Evolutionary conservation across 1,139 yeast genomes (phyloP).

Genomic region (Zhuliangozyma parablackwelliae): DNA sequence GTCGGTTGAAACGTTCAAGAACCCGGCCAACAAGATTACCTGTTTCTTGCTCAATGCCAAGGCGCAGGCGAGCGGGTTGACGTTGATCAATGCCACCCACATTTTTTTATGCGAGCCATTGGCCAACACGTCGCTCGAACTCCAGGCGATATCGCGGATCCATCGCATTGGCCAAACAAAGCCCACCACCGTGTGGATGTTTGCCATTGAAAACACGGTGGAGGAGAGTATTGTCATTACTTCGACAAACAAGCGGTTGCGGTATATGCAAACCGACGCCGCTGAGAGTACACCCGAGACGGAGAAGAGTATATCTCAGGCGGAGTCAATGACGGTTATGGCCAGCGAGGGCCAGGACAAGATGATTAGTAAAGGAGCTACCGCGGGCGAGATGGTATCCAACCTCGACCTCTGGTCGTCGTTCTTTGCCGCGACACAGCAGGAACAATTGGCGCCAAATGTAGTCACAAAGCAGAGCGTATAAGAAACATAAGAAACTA

Average conservation of each 20-base stretch:
- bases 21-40: slow-evolving; percentile 54
- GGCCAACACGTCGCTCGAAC: slow-evolving; percentile 79
- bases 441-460: too few species aligned
- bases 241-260: slow-evolving; percentile 48
- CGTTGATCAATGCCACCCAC: slow-evolving; percentile 86
- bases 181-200: slow-evolving; percentile 87
- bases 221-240: slow-evolving; percentile 78
- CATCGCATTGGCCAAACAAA: slow-evolving; percentile 86
- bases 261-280: slow-evolving; percentile 19
- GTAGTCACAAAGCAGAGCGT: too few species aligned
- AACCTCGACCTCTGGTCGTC: slow-evolving; percentile 59
- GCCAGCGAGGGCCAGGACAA: slow-evolving; percentile 37
- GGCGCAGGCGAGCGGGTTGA: slow-evolving; percentile 86
- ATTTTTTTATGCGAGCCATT: slow-evolving; percentile 88
- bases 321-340: slow-evolving; percentile 36
- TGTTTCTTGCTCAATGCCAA: slow-evolving; percentile 82
- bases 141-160: slow-evolving; percentile 87
- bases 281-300: background rate
- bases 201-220: slow-evolving; percentile 78
- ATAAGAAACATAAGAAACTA: background rate
- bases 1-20: slow-evolving; percentile 62
- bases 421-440: slow-evolving; percentile 37
- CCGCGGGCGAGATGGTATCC: slow-evolving; percentile 54
- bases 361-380: slow-evolving; percentile 34
- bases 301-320: slow-evolving; percentile 24